These are phyloP conservation scores for Nakazawaea ernobii DNA, from an alignment of 805 yeast species.

Conservation along the genomic window DNA sequence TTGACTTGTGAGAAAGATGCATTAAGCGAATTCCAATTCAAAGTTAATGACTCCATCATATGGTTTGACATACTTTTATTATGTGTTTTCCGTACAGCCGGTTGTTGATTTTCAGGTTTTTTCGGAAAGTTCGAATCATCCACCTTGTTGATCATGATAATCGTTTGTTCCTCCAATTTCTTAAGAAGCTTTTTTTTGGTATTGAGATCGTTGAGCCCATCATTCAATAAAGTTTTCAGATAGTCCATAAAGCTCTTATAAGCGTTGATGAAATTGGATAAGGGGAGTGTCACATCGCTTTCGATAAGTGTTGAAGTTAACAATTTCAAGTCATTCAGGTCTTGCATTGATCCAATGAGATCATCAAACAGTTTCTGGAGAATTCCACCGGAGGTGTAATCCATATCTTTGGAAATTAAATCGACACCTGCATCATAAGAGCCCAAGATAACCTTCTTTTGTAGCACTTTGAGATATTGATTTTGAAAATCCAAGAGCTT, in stretches of 20 bases:
- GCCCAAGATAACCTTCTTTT: background rate
- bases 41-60: background rate
- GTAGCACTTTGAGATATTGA: background rate
- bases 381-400: background rate
- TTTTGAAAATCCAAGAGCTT: background rate
- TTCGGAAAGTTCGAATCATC: constrained; percentile 11
- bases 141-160: background rate
- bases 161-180: constrained; percentile 25
- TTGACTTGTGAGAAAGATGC: background rate
- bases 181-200: constrained; percentile 24
- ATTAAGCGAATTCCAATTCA: background rate
- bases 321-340: background rate
- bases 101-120: constrained; percentile 13
- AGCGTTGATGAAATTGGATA: background rate
- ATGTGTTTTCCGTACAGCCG: background rate
- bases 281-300: constrained; percentile 3
- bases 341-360: background rate
- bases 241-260: constrained; percentile 5
- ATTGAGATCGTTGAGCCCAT: background rate
- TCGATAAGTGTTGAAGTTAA: constrained; percentile 1
- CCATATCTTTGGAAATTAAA: background rate
- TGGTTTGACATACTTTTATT: background rate
- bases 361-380: background rate
- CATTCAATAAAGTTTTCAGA: background rate
- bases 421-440: background rate